phyloP scores from a whole-genome alignment of 129 eudicot species.

The Dittrichia graveolens region DNA sequence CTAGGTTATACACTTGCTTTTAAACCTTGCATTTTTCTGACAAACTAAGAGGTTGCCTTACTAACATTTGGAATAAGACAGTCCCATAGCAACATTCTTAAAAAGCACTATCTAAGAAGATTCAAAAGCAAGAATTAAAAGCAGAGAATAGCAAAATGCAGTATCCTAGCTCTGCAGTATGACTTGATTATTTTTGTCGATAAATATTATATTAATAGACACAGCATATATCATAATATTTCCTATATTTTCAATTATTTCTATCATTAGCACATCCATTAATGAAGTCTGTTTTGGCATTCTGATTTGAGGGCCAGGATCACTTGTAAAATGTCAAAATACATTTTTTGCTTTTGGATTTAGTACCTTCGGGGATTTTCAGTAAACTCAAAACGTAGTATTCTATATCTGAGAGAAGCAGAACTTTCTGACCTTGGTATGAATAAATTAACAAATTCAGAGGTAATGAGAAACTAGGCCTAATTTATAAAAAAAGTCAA shows the following conservation, averaged over 20 bases:
- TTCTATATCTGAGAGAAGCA: too few relatives aligned
- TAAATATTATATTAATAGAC: background rate
- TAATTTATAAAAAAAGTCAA: too few relatives aligned
- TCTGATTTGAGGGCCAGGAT: background rate
- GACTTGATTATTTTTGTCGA: background rate
- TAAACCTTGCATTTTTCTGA: background rate
- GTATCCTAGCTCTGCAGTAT: background rate
- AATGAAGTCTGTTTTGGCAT: background rate
- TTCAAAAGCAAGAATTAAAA: background rate
- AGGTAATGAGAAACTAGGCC: too few relatives aligned
- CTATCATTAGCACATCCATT: background rate
- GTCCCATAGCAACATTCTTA: background rate
- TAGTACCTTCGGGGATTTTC: too few relatives aligned
- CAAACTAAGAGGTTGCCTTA: background rate
- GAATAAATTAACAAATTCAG: too few relatives aligned
- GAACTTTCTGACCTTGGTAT: too few relatives aligned
- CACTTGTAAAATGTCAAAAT: too few relatives aligned
- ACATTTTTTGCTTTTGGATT: too few relatives aligned
- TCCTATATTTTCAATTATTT: background rate
- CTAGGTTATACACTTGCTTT: background rate
- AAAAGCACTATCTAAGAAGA: background rate
- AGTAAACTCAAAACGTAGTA: too few relatives aligned
- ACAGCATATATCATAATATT: background rate
- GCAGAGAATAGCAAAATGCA: constrained; percentile 1
- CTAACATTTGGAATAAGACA: background rate